Conservation (phyloP, 805 yeast genomes). For the Myxozyma kluyveri region DNA sequence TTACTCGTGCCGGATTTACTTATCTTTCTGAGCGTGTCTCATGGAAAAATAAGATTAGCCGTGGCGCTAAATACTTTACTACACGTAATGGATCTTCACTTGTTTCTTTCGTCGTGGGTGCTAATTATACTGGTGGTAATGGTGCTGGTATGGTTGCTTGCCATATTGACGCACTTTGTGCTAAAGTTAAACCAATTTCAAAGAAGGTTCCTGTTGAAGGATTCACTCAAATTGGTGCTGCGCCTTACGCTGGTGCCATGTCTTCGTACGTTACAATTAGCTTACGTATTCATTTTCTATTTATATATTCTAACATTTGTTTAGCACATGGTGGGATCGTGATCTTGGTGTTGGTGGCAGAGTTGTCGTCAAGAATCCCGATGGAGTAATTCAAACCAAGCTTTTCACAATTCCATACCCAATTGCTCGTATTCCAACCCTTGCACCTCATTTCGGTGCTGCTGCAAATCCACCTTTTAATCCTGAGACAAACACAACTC, state of each 20-base stretch:
- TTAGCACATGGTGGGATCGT: constrained; percentile 69
- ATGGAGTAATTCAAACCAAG: constrained; percentile 35
- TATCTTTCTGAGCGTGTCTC: constrained; percentile 61
- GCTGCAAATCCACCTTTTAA: constrained; percentile 70
- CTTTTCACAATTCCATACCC: constrained; percentile 43
- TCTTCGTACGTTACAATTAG: constrained; percentile 14
- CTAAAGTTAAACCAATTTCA: constrained; percentile 67
- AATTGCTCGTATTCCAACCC: constrained; percentile 75
- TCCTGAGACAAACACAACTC: constrained; percentile 72
- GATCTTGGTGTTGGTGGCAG: constrained; percentile 85
- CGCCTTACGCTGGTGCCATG: constrained; percentile 77
- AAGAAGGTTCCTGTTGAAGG: constrained; percentile 63
- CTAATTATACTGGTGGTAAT: constrained; percentile 58
- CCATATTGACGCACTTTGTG: constrained; percentile 57
- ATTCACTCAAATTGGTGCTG: constrained; percentile 74
- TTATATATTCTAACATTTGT: neutral
- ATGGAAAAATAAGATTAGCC: constrained; percentile 48
- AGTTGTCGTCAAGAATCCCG: constrained; percentile 50
- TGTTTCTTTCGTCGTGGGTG: constrained; percentile 68
- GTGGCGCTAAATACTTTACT: constrained; percentile 59
- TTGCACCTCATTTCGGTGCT: constrained; percentile 84
- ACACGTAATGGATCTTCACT: constrained; percentile 65
- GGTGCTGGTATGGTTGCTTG: constrained; percentile 57
- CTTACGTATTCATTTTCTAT: neutral
- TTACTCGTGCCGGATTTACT: constrained; percentile 59